Evolutionary conservation across 2,329 filamentous ascomycete genomes (phyloP), one percentile per base, ranked within the genome.

Genomic region (Aphanocladium album): DNA sequence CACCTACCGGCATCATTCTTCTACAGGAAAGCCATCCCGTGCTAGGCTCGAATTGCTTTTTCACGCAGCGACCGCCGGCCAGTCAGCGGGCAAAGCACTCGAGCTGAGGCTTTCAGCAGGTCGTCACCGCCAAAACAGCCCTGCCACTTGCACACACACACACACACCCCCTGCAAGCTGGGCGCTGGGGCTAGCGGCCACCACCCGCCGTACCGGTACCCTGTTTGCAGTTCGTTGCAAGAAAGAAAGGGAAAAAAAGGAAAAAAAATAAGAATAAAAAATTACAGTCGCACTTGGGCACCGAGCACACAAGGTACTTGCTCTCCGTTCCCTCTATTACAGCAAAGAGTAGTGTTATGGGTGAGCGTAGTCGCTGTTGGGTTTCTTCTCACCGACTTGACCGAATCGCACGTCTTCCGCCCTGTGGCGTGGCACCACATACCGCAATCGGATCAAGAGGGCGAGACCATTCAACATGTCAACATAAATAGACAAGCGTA

Each of bases 321-420:
- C 12, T n/a, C 5, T 35, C 5, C 14, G 33, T n/a, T 3, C 17
- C 21, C 14, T 30, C 17, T 11, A 30, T 19, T 35, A n/a, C n/a
- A n/a, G n/a, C 47, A 35, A 11, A 11, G 27, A n/a, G 47, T 16
- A 19, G 25, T 19, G 33, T 17, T 12, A 27, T 11, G n/a, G 25
- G 5, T 21, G 47, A n/a, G n/a, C n/a, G n/a, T n/a, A n/a, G 6
- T 35, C 33, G 6, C 52, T 30, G 52, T 21, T 55, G 37, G 39
- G 51, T n/a, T n/a, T 8, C 14, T 46, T 51, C 56, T 51, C 56
- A 59, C 56, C 56, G 56, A 59, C 56, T 59, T 51, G 21, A 59
- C 56, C 56, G 56, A 59, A 59, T 45, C 21, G 46, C 12, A 6
- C 35, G 47, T 45, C 23, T 17, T 23, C 9, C 16, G 23, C 39